Evolutionary conservation across 441 rosid species (phyloP), one percentile per base, ranked within the genome.

Genomic region (Adansonia grandidieri): DNA sequence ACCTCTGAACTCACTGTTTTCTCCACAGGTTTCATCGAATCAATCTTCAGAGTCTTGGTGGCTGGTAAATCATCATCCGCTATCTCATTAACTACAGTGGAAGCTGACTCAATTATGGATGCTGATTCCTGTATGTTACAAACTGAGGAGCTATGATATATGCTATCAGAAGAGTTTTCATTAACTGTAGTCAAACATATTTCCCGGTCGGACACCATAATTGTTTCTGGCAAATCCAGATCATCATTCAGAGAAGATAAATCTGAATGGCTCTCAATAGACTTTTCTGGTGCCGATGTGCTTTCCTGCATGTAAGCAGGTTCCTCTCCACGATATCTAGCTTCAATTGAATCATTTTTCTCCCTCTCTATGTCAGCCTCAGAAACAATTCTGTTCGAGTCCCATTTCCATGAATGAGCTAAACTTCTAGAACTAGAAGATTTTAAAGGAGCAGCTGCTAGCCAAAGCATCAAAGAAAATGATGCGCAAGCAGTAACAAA

Each of bases 391-490:
- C 79, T 80, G 56, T 80, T 85, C 22, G 64, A 74, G 66, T 93
- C 93, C 91, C 85, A 83, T 78, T 81, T 90, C 94, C 87, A 87
- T 10, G 22, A 79, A 71, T 84, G 92, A 83, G 88, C 82, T 72
- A 91, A 91, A 75, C 79, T 66, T 72, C 78, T 72, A 69, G 85
- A 79, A 77, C 85, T 91, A 5, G 90, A 91, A 74, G 99, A 94
- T 85, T 90, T 96, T 86, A 96, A 85, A 0, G 99, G 98, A 6
- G 94, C 91, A 32, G 97, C 95, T 44, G 88, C 91, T 51, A 96
- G 86, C 99, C 98, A 94, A 32, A 96, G 94, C 93, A 89, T 94
- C 88, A 91, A 72, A 84, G 89, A 88, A 72, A 94, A 85, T 67
- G 98, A 90, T 15, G 89, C 86, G 86, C 86, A 88, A 82, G 94